Evolutionary conservation across 441 rosid genomes (phyloP), one percentile per base, ranked within the genome.

Genomic region (Croton laevigatus): DNA sequence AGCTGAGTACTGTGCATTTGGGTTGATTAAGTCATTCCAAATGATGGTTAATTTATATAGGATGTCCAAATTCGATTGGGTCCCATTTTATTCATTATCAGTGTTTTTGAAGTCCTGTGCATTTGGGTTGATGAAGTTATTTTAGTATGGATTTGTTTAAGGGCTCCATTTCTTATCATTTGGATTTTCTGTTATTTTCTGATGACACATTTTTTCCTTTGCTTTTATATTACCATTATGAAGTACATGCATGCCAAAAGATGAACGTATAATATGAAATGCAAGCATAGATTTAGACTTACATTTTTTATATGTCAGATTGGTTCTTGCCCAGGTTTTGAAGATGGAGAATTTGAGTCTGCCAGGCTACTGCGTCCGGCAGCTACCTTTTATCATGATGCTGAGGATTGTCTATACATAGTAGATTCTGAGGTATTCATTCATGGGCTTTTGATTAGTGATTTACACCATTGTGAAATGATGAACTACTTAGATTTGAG

Each of bases 321-420:
- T 87, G 98, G 98, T 81, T 88, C 97, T 76, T 81, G 75, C 82
- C 97, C 95, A 75, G 99, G 99, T 69, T 93, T 93, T 79, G 98
- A 95, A 87, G 99, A 95, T 84, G 99, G 98, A 46, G 94, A 86
- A 68, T 91, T 95, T 51, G 97, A 88, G 81, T 81, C 91, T 78
- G 89, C 95, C 75, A 95, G 87, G 88, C 84, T 95, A 75, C 45
- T 84, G 67, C 86, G 91, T 59, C 98, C 99, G 73, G 95, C 88
- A 9, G 89, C 95, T 48, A 81, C 96, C 63, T 81, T 86, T 68
- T 95, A 87, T 80, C 70, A 90, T 63, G 85, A 81, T 54, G 80
- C 66, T 45, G 98, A 89, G 72, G 90, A 88, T 79, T 93, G 91
- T 76, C 88, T 95, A 46, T 95, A 88, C 78, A 81, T 93, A 74